phyloP scores from a whole-genome alignment of 1,139 yeast species.

The Protomyces macrosporus region DNA sequence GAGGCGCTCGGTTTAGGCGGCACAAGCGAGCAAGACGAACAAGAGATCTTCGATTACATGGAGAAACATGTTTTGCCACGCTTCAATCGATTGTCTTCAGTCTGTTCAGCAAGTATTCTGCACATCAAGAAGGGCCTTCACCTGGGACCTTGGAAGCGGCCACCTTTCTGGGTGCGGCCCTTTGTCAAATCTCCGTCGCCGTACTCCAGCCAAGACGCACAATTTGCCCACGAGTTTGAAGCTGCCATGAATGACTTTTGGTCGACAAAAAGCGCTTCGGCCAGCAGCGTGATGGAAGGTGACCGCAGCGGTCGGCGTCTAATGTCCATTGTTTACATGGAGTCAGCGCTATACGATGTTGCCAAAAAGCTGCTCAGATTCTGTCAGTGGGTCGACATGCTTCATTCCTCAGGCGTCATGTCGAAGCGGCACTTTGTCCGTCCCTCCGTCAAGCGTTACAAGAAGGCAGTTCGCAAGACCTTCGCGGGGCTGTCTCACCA shows the following conservation, averaged over 20 bases:
- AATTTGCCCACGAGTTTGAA: slow-evolving; percentile 3
- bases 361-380: slow-evolving; percentile 9
- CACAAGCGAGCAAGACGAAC: neutral
- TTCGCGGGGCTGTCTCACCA: neutral
- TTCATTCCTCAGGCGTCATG: slow-evolving; percentile 9
- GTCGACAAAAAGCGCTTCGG: slow-evolving; percentile 6
- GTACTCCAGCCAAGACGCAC: neutral
- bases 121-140: slow-evolving; percentile 19
- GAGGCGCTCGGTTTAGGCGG: neutral
- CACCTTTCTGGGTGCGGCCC: slow-evolving; percentile 8
- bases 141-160: slow-evolving; percentile 6
- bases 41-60: neutral
- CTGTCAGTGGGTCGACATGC: slow-evolving; percentile 9
- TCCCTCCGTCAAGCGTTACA: slow-evolving; percentile 12
- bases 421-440: slow-evolving; percentile 1
- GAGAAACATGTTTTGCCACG: slow-evolving; percentile 12
- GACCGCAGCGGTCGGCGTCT: neutral
- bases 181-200: neutral
- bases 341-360: slow-evolving; percentile 5
- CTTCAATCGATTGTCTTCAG: neutral
- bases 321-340: slow-evolving; percentile 6
- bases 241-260: slow-evolving; percentile 18
- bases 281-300: neutral
- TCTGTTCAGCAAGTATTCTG: slow-evolving; percentile 5
- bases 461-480: neutral